Evolutionary conservation across 148 eudicot genomes (phyloP), one percentile per base, ranked within the genome.

Genomic region (Amaranthus palmeri): DNA sequence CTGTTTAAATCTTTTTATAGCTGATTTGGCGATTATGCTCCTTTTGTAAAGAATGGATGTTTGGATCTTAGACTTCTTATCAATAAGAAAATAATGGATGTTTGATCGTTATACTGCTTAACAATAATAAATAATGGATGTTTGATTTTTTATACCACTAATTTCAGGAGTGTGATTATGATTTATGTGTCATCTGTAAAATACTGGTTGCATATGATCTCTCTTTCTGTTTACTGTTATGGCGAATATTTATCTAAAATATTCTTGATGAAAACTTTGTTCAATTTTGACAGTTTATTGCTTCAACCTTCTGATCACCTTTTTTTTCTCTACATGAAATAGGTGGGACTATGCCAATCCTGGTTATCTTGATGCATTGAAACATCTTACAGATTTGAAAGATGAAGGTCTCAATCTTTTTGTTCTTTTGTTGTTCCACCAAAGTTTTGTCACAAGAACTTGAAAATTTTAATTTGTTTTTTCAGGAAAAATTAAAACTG

Each of bases 291-390:
- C 36, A 2, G 13, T 62, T 45, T 13, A 6, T 15, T 54, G 66
- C 45, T 61, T 4, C n/a, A 66, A 47, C 45, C 64, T 72, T 65
- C 63, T 69, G 41, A 70, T 69, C 62, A 46, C 40, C 11, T 45
- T 36, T 62, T 54, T 17, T 76, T 78, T 67, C 53, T 65, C 67
- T 25, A 25, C 76, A 67, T 76, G 77, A 76, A 69, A 73, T 82
- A 95, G 99, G 99, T 95, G 99, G 99, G 97, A 95, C 76, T 95
- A 95, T 80, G 67, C 99, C 78, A 95, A 95, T 83, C 7, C 83
- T 71, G 99, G 99, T 61, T 95, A 95, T 82, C 88, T 95, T 67
- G 99, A 95, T 87, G 99, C 99, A 17, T 80, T 95, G 59, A 88
- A 86, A 73, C 97, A 95, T 84, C 96, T 95, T 69, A 91, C 99